Percentiles rank a stretch among this genome's conserved stretches.
Evolutionary conservation across 1,284 basidiomycete genomes (phyloP).

Genomic region (Moesziomyces globuligerus): DNA sequence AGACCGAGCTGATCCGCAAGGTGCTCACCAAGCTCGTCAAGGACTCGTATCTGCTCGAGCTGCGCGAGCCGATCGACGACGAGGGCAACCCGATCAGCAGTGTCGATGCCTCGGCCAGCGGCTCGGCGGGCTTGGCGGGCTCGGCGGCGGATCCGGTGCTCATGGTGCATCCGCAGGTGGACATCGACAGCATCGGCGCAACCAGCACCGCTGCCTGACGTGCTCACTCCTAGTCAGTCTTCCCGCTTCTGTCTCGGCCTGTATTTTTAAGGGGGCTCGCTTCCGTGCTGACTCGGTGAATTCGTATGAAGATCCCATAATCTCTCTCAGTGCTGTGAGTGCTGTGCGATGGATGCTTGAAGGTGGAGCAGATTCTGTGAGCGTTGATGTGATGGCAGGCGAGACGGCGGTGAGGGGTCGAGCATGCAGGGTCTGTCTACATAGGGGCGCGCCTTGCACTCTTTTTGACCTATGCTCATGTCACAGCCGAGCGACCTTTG

Average conservation of each 20-base stretch:
- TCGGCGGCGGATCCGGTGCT: constrained; percentile 38
- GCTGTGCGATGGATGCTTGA: too few relatives aligned
- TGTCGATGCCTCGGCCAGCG: constrained; percentile 21
- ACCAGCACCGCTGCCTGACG: constrained; percentile 10
- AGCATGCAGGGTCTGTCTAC: too few relatives aligned
- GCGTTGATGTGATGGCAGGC: too few relatives aligned
- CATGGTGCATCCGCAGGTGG: constrained; percentile 61
- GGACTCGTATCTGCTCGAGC: constrained; percentile 70
- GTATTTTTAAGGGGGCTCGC: constrained; percentile 10
- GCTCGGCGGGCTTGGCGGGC: constrained; percentile 9
- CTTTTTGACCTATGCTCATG: too few relatives aligned
- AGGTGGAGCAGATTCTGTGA: too few relatives aligned
- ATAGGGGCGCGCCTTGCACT: too few relatives aligned
- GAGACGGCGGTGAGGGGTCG: too few relatives aligned
- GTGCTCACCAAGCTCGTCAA: constrained; percentile 89
- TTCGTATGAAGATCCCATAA: too few relatives aligned
- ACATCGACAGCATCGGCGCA: constrained; percentile 55
- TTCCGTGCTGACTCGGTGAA: not conserved
- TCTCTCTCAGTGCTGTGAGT: too few relatives aligned
- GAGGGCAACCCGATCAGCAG: constrained; percentile 40
- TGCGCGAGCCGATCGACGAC: constrained; percentile 51
- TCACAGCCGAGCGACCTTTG: too few relatives aligned
- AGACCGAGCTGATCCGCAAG: constrained; percentile 89
- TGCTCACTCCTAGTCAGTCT: not conserved
- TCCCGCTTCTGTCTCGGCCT: constrained; percentile 1